Evolutionary conservation across 2,329 filamentous ascomycete species (phyloP), one percentile per base, ranked within the genome.

Genomic region (Colletotrichum sp.): DNA sequence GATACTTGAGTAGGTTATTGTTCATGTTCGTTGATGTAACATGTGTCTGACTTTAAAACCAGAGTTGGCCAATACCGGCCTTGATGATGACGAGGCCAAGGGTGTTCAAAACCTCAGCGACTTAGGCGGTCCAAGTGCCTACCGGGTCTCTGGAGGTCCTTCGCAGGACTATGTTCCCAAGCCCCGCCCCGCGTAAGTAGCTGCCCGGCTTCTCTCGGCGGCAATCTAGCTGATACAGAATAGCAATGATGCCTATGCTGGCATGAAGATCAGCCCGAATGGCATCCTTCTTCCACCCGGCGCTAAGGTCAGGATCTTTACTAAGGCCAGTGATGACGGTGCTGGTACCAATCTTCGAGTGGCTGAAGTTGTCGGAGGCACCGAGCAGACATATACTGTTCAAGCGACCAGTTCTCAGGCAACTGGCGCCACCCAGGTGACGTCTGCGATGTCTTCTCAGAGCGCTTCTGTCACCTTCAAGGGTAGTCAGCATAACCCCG

Each of bases 1-100:
- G 62, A 21, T 76, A 76, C 15, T 18, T 73, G 73, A 24, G 26
- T 13, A 43, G 67, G 68, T 62, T 26, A 9, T 62, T 52, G 38
- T 9, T 4, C 15, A 64, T 26, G 8, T 38, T 21, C 32, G 10
- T 18, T 43, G 24, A 24, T 18, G 5, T 34, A 18, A 34, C n/a
- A 32, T 62, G 7, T 32, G 1, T 62, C 61, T 64, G 24, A 64
- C 3, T 64, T 38, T 12, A n/a, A 10, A 24, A 38, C 4, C 30
- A 80, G 79, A 71, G 8, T 78, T 83, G 7, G 79, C 80, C 3
- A 55, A 72, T 3, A 80, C 79, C 1, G 70, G 60, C 1, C 82
- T 84, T 24, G 61, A 84, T 4, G 83, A 84, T 55, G 79, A 79
- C 2, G 83, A 84, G 58, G 80, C 81, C 8, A 75, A 74, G 6